phyloP scores from a whole-genome alignment of 2,329 filamentous ascomycete species.

The Didymella keratinophila region DNA sequence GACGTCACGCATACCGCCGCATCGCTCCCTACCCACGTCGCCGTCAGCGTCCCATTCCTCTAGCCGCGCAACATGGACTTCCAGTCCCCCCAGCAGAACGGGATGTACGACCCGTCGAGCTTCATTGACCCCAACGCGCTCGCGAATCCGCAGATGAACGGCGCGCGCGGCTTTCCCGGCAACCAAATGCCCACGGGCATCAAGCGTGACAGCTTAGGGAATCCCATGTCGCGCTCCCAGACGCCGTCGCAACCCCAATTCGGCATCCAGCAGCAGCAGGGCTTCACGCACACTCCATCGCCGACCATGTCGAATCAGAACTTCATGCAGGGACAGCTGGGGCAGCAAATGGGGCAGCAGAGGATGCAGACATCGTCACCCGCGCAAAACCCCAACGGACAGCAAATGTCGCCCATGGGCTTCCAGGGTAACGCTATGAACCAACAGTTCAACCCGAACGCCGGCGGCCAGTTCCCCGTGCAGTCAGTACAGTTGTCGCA shows the following conservation, averaged over 20 bases:
- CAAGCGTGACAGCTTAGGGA: slow-evolving; percentile 71
- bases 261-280: slow-evolving; percentile 71
- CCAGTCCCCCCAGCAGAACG: slow-evolving; percentile 47
- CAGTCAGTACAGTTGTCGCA: slow-evolving; percentile 58
- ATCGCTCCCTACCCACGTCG: slow-evolving; percentile 22
- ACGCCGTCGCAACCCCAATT: slow-evolving; percentile 77
- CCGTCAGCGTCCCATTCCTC: slow-evolving; percentile 10
- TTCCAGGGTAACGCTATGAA: slow-evolving; percentile 48
- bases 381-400: slow-evolving; percentile 73
- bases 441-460: slow-evolving; percentile 52
- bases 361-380: slow-evolving; percentile 90
- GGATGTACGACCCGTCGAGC: slow-evolving; percentile 48
- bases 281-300: slow-evolving; percentile 89
- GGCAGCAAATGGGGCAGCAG: slow-evolving; percentile 51
- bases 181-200: slow-evolving; percentile 75
- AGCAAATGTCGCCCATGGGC: slow-evolving; percentile 52
- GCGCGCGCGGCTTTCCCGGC: slow-evolving; percentile 84
- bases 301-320: slow-evolving; percentile 88
- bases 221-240: slow-evolving; percentile 81
- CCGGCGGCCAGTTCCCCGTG: slow-evolving; percentile 55
- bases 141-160: slow-evolving; percentile 62
- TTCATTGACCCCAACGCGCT: slow-evolving; percentile 53
- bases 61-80: slow-evolving; percentile 48
- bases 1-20: slow-evolving; percentile 9
- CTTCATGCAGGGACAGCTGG: slow-evolving; percentile 64